Base-by-base conservation (phyloP, 345 rosid genomes). In the Geranium brycei region DNA sequence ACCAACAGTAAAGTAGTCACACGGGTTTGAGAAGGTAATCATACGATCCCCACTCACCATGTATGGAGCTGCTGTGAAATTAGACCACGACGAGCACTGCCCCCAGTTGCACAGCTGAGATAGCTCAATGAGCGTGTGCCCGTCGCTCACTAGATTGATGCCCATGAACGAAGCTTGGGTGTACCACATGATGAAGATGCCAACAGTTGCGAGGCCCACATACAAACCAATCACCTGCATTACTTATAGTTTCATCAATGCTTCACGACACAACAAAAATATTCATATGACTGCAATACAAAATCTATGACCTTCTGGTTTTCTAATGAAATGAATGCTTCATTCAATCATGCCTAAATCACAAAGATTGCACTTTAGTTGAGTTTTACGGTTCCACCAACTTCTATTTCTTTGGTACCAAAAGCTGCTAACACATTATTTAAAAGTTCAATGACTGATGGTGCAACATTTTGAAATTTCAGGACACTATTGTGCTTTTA, bases 191-290 rank as follows among this genome's bases (percentile, higher is more conserved):
- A 83, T 74, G 78, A 91, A 91, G 72, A 91, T 58, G 59, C 98
- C 95, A 40, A 91, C 98, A 13, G 96, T 91, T 7, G 98, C 98
- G n/a, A 89, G 72, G 69, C 96, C 98, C 78, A 91, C 96, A 38
- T 91, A 91, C 62, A 82, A 77, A 75, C 96, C 96, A 30, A 91
- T 80, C 62, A 89, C 86, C 92, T 87, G 84, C 72, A 58, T 72
- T 69, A 35, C 41, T 4, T 13, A 47, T 8, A 47, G 53, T 47
- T 38, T 3, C 47, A 23, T 23, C 28, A 23, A 23, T 23, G 28
- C 28, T 23, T 23, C 28, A 23, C 28, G 28, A 23, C 28, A 23
- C 28, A 23, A 23, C 28, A 23, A 23, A 23, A 23, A 23, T 23
- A 23, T 23, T 23, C 28, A 23, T 23, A 23, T 23, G 28, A 23